Evolutionary conservation across 2,329 filamentous ascomycete genomes (phyloP).

Genomic region (Knufia fluminis): DNA sequence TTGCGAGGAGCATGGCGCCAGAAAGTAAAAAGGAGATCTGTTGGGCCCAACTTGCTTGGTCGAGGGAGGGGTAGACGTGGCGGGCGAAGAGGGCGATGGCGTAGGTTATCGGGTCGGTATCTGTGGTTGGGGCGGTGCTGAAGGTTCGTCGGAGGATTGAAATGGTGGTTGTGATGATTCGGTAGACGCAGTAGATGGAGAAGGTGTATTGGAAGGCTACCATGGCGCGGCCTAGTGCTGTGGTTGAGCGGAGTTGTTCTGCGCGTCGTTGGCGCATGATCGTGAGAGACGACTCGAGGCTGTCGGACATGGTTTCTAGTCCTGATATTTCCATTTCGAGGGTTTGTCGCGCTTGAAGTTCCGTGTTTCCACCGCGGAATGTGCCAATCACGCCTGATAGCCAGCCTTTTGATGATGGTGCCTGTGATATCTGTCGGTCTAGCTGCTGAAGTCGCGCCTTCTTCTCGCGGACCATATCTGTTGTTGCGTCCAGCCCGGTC

Average conservation of each 20-base stretch:
- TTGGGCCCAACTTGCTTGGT: slow-evolving; percentile 73
- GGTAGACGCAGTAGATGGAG: slow-evolving; percentile 74
- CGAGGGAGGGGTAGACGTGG: slow-evolving; percentile 74
- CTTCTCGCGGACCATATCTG: slow-evolving; percentile 70
- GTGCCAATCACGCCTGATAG: slow-evolving; percentile 66
- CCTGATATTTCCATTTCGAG: slow-evolving; percentile 69
- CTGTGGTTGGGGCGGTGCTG: slow-evolving; percentile 45
- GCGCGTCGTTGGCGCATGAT: slow-evolving; percentile 55
- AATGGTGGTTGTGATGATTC: slow-evolving; percentile 62
- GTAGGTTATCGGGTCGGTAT: slow-evolving; percentile 74
- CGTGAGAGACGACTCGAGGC: slow-evolving; percentile 56
- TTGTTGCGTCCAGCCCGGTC: slow-evolving; percentile 66
- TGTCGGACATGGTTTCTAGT: slow-evolving; percentile 68
- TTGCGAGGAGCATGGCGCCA: slow-evolving; percentile 71
- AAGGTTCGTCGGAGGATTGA: slow-evolving; percentile 55
- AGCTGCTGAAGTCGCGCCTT: slow-evolving; percentile 57
- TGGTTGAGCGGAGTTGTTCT: slow-evolving; percentile 58
- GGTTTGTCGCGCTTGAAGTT: slow-evolving; percentile 43
- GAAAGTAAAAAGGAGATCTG: slow-evolving; percentile 77
- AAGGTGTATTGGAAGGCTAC: slow-evolving; percentile 59
- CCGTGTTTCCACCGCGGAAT: slow-evolving; percentile 47
- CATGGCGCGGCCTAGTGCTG: slow-evolving; percentile 55
- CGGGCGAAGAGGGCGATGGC: slow-evolving; percentile 69
- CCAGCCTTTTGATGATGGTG: slow-evolving; percentile 44
- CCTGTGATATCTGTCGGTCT: slow-evolving; percentile 52